These are phyloP conservation scores for Oxytropis ochrocephala DNA, from an alignment of 306 rosid species.

Conservation along the genomic window DNA sequence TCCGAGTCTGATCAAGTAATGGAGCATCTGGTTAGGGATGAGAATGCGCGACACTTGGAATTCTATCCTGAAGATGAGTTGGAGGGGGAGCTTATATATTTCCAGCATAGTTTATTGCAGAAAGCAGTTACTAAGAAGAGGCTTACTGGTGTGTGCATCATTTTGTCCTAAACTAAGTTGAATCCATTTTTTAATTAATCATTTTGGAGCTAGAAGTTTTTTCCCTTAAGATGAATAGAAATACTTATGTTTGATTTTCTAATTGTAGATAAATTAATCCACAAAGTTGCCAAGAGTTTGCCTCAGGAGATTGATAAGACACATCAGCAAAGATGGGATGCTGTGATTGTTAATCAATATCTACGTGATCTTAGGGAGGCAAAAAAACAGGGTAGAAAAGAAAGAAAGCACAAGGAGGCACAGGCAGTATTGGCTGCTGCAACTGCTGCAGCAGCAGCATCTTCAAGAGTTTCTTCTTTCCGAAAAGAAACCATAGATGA, in stretches of 20 bases:
- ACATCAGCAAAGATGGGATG: slow-evolving; percentile 74
- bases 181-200: background rate
- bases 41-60: slow-evolving; percentile 37
- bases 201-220: background rate
- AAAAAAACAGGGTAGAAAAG: slow-evolving; percentile 94
- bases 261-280: slow-evolving; percentile 64
- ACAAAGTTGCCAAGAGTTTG: slow-evolving; percentile 54
- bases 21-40: slow-evolving; percentile 44
- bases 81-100: slow-evolving; percentile 82
- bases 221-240: background rate
- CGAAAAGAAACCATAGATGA: slow-evolving; percentile 81
- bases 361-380: slow-evolving; percentile 82
- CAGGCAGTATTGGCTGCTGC: slow-evolving; percentile 99
- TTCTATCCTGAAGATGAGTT: slow-evolving; percentile 72
- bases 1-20: slow-evolving; percentile 36
- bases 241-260: slow-evolving; percentile 17
- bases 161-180: slow-evolving; percentile 1
- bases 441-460: slow-evolving; percentile 95
- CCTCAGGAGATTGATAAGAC: slow-evolving; percentile 67
- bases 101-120: slow-evolving; percentile 62
- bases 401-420: slow-evolving; percentile 90
- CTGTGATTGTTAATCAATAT: slow-evolving; percentile 75
- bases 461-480: slow-evolving; percentile 78
- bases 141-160: slow-evolving; percentile 47
- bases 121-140: slow-evolving; percentile 54